Evolutionary conservation across 345 rosid species (phyloP), one percentile per base, ranked within the genome.

Genomic region (Orychophragmus violaceus): DNA sequence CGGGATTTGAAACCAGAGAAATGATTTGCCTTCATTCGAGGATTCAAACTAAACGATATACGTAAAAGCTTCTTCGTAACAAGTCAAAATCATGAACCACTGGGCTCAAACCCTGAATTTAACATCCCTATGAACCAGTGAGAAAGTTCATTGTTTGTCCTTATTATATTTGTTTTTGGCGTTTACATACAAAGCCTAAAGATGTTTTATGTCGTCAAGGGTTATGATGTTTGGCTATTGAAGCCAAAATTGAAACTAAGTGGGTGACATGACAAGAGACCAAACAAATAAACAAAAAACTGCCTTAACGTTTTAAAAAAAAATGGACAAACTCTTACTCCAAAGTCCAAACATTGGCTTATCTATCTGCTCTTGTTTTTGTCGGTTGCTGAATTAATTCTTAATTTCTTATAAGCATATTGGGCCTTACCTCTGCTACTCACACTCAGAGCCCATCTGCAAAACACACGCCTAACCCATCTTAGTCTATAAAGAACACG

Each of bases 1-100:
- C 53, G 74, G 64, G 92, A 88, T 72, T 94, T 90, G 57, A 73
- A 84, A 55, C 97, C 93, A 6, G 59, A 51, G 6, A 82, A 78
- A 10, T 88, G 96, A 85, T 23, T 74, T 90, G 81, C 89, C 96
- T 49, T 77, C 86, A 17, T 86, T 86, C 22, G 89, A 90, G 2
- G 62, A 22, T 48, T 76, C 39, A 45, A 66, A 65, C 71, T 64
- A 48, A 44, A 45, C 14, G 12, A 13, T 23, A 9, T 76, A n/a
- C n/a, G n/a, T n/a, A 19, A 18, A 48, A 56, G 56, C 22, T 39
- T 58, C 55, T 39, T 49, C 55, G n/a, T n/a, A n/a, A n/a, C n/a
- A n/a, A n/a, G n/a, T n/a, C n/a, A n/a, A n/a, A n/a, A n/a, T n/a
- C n/a, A n/a, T 59, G n/a, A n/a, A n/a, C n/a, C n/a, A n/a, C n/a